Evolutionary conservation across 345 rosid genomes (phyloP).

Genomic region (Microcos paniculata): DNA sequence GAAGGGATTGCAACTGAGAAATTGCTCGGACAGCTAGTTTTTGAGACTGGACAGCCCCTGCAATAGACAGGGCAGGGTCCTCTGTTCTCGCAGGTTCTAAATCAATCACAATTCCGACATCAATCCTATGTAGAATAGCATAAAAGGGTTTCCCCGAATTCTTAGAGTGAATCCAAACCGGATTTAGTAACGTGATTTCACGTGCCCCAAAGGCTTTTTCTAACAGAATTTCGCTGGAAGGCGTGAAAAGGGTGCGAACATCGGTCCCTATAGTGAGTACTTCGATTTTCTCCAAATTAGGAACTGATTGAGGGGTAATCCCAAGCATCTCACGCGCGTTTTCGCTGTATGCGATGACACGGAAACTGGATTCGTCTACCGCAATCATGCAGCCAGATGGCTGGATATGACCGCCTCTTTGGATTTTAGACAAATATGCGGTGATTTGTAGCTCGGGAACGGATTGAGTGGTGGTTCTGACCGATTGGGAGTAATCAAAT

Average conservation of each 20-base stretch:
- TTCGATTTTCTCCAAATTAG: slow-evolving; percentile 71
- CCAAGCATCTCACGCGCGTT: slow-evolving; percentile 93
- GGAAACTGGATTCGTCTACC: slow-evolving; percentile 65
- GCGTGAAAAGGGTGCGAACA: slow-evolving; percentile 63
- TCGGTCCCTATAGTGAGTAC: slow-evolving; percentile 65
- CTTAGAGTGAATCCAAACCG: slow-evolving; percentile 88
- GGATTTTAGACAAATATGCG: slow-evolving; percentile 78
- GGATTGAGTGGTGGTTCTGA: slow-evolving; percentile 54
- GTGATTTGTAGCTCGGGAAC: slow-evolving; percentile 88
- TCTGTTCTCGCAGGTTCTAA: slow-evolving; percentile 93
- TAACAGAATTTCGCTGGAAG: slow-evolving; percentile 57
- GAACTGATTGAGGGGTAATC: slow-evolving; percentile 77
- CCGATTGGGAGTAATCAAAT: slow-evolving; percentile 79
- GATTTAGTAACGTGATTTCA: slow-evolving; percentile 87
- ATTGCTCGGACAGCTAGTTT: slow-evolving; percentile 92
- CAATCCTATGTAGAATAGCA: slow-evolving; percentile 87
- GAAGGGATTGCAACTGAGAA: slow-evolving; percentile 84
- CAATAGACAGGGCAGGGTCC: slow-evolving; percentile 93
- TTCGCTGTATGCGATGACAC: slow-evolving; percentile 74
- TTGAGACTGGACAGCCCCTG: slow-evolving; percentile 98
- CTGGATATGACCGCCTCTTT: slow-evolving; percentile 88
- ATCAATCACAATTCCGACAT: slow-evolving; percentile 95
- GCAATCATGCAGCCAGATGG: slow-evolving; percentile 94
- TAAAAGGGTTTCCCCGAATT: slow-evolving; percentile 81
- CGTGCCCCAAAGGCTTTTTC: slow-evolving; percentile 85